phyloP scores from a whole-genome alignment of 768 basidiomycete species.

The Rhodotorula kratochvilovae region DNA sequence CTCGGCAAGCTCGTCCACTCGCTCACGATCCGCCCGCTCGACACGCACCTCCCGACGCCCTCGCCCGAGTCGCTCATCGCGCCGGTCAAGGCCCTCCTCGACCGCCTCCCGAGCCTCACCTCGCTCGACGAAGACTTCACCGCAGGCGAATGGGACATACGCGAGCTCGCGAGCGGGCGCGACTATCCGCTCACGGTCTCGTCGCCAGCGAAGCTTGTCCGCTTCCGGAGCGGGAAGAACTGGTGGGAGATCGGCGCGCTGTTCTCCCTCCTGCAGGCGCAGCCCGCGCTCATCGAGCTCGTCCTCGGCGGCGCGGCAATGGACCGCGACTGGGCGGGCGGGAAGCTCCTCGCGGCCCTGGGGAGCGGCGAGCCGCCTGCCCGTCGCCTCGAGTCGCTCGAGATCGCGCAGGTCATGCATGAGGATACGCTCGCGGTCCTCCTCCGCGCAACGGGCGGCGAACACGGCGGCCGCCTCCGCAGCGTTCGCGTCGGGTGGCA shows the following conservation, averaged over 20 bases:
- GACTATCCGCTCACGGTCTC: conserved; percentile 7
- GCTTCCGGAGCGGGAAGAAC: neutral
- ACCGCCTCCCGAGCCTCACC: neutral
- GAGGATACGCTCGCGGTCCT: conserved; percentile 32
- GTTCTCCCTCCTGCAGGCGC: neutral
- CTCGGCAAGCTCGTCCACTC: neutral
- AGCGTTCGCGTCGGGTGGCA: conserved; percentile 14
- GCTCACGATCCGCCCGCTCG: conserved; percentile 9
- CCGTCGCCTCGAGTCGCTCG: neutral
- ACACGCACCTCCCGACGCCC: neutral
- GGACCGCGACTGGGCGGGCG: conserved; percentile 29
- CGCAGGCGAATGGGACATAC: conserved; percentile 13
- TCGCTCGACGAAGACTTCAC: conserved; percentile 21
- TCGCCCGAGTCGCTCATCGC: neutral
- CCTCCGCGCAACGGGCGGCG: neutral
- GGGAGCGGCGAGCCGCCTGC: neutral
- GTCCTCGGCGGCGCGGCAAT: conserved; percentile 22
- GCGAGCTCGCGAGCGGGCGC: neutral
- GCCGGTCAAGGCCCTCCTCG: neutral
- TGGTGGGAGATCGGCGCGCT: conserved; percentile 32
- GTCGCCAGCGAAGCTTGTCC: neutral
- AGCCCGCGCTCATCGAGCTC: neutral
- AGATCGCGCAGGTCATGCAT: conserved; percentile 18
- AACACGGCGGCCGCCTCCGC: neutral
- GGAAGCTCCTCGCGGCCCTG: neutral